Base-by-base conservation (phyloP, 257 asterid genomes). In the Voacanga thouarsii region DNA sequence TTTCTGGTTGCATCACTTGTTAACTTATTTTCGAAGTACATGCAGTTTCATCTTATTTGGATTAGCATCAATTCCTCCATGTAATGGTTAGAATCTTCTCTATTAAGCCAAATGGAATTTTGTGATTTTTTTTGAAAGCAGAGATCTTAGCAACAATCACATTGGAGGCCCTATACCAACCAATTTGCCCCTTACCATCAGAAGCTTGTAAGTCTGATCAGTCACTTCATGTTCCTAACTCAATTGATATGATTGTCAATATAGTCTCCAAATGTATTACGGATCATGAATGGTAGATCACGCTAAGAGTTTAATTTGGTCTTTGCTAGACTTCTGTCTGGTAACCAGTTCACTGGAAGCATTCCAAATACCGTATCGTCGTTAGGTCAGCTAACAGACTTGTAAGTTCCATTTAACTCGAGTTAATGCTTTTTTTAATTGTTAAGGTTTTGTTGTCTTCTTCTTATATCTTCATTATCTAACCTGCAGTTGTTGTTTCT, bases 91-190 rank as follows among this genome's bases (percentile, higher is more conserved):
- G 23, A 59, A 66, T 50, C 26, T 70, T 71, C n/a, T 56, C 28
- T 24, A 6, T 26, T 49, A 47, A 55, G 39, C 67, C 64, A 19
- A 28, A 72, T 55, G 15, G 26, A 75, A 59, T 69, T 76, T 77
- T 69, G 59, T 73, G 23, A 71, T 78, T 43, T 66, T 72, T 69
- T 39, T 78, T 1, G 37, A 75, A 77, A 55, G 70, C 91, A 93
- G 99, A 79, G 89, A 95, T 84, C 81, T 95, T 41, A 88, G 98
- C 77, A 80, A 87, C 90, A 95, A 95, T 85, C 96, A 87, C 43
- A 95, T 95, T 69, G 98, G 96, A 19, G 99, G 99, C 80, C 82
- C 80, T 74, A 86, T 95, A 75, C 97, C 99, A 9, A 71, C 90
- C 71, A 83, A 75, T 76, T 87, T 95, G 83, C 99, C 98, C 0